Percentiles rank a stretch among this genome's conserved stretches.
phyloP scores from a whole-genome alignment of 805 yeast genomes.

The Schizosaccharomyces lindneri region DNA sequence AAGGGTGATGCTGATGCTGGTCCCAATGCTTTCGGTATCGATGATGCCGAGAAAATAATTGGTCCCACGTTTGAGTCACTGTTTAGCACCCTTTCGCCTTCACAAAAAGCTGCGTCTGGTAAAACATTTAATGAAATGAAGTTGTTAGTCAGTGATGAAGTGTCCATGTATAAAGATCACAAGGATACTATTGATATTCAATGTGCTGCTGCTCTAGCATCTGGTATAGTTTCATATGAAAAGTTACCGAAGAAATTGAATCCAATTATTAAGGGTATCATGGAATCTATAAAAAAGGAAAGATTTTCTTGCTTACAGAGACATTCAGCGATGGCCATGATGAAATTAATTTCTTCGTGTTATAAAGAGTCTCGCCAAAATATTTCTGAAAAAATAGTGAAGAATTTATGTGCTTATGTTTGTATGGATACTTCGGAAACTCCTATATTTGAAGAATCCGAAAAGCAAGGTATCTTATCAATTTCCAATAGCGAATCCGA shows the following conservation, averaged over 20 bases:
- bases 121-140: conserved; percentile 60
- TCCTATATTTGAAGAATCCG: conserved; percentile 38
- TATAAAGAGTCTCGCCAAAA: conserved; percentile 31
- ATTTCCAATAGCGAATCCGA: background rate
- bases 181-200: conserved; percentile 22
- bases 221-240: conserved; percentile 34
- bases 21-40: conserved; percentile 69
- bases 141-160: conserved; percentile 37
- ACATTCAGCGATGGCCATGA: conserved; percentile 45
- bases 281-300: conserved; percentile 78
- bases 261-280: conserved; percentile 64
- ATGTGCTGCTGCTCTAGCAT: conserved; percentile 51
- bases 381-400: conserved; percentile 69
- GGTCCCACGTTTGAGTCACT: conserved; percentile 42
- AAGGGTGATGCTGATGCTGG: conserved; percentile 91
- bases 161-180: conserved; percentile 39
- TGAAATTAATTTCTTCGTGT: conserved; percentile 37
- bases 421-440: conserved; percentile 93
- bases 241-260: conserved; percentile 63
- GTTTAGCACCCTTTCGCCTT: conserved; percentile 34
- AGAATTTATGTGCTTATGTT: conserved; percentile 71
- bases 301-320: conserved; percentile 38
- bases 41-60: conserved; percentile 46
- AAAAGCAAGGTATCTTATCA: background rate
- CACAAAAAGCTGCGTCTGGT: conserved; percentile 42